Evolutionary conservation across 1,284 basidiomycete genomes (phyloP).

Genomic region (Abortiporus biennis): DNA sequence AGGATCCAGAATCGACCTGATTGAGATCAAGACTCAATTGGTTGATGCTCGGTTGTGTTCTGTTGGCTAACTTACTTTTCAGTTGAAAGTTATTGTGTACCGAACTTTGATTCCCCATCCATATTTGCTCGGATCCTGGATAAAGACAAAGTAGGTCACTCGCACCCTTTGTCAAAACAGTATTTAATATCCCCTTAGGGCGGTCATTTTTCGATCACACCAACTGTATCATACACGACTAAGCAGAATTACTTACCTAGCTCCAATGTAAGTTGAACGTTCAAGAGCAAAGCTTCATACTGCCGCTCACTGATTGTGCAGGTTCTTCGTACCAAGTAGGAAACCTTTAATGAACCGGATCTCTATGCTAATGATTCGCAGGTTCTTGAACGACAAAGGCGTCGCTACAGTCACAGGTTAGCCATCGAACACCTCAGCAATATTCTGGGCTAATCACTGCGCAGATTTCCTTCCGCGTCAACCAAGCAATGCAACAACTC

Average conservation of each 20-base stretch:
- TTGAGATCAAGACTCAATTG: not conserved
- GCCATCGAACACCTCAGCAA: not conserved
- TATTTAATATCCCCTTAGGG: constrained; percentile 39
- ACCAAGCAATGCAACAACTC: constrained; percentile 34
- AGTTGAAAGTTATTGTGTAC: constrained; percentile 89
- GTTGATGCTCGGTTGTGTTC: not conserved
- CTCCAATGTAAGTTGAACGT: constrained; percentile 64
- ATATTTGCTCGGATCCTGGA: constrained; percentile 86
- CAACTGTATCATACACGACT: constrained; percentile 57
- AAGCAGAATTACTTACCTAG: constrained; percentile 88
- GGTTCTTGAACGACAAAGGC: constrained; percentile 76
- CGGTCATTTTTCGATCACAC: constrained; percentile 87
- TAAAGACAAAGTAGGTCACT: constrained; percentile 51
- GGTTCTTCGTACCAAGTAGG: constrained; percentile 75
- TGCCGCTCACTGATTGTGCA: constrained; percentile 18
- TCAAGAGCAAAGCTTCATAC: constrained; percentile 3
- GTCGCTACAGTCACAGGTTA: constrained; percentile 75
- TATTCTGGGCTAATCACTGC: not conserved
- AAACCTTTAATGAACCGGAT: not conserved
- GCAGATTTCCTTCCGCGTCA: constrained; percentile 77
- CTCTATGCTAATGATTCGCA: constrained; percentile 14
- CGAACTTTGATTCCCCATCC: constrained; percentile 89
- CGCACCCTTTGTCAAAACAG: not conserved
- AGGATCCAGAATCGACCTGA: not conserved
- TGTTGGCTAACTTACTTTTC: constrained; percentile 5